Evolutionary conservation across 2,329 filamentous ascomycete species (phyloP).

Genomic region (Pseudogymnoascus sp.): DNA sequence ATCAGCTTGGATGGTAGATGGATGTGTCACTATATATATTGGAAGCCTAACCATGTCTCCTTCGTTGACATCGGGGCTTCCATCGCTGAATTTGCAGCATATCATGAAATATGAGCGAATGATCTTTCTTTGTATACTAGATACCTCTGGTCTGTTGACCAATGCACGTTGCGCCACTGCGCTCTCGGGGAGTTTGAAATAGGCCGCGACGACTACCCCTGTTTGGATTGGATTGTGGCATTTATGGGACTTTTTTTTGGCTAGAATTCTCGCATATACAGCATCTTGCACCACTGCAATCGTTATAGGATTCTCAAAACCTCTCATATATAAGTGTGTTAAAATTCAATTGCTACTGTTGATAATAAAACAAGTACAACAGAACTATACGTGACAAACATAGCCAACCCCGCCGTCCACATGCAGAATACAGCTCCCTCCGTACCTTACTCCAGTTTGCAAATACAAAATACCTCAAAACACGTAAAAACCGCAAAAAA

Average conservation of each 20-base stretch:
- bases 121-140: constrained; percentile 8
- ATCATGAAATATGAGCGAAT: constrained; percentile 6
- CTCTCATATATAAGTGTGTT: background rate
- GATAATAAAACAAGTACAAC: background rate
- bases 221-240: constrained; percentile 1
- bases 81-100: constrained; percentile 5
- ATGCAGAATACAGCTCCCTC: background rate
- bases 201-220: background rate
- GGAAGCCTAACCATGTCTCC: background rate
- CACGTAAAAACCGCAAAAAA: background rate
- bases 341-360: constrained; percentile 2
- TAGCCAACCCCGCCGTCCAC: background rate
- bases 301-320: background rate
- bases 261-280: constrained; percentile 1
- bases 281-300: background rate
- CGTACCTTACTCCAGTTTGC: constrained; percentile 4
- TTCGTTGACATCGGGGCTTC: background rate
- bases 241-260: constrained; percentile 1
- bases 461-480: background rate
- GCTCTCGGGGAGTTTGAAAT: background rate
- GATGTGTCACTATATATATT: background rate
- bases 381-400: background rate
- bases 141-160: constrained; percentile 4
- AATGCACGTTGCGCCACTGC: background rate
- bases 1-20: background rate